Evolutionary conservation across 2,329 filamentous ascomycete species (phyloP).

Genomic region (Penicillium sp.): DNA sequence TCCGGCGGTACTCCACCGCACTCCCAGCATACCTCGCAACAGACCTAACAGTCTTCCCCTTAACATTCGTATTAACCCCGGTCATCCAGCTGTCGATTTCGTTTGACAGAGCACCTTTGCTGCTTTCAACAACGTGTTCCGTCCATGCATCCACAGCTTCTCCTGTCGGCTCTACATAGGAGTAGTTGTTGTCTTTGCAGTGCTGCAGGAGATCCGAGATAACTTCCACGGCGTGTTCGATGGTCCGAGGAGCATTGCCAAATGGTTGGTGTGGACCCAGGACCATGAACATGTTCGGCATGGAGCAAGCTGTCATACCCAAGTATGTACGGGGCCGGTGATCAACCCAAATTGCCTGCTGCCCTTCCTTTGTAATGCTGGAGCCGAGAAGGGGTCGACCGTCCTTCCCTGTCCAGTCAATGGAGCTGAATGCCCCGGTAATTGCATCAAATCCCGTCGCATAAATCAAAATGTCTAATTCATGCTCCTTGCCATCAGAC

Average conservation of each 20-base stretch:
- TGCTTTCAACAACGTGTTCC: constrained; percentile 48
- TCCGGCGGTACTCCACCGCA: constrained; percentile 43
- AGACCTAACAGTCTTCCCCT: constrained; percentile 44
- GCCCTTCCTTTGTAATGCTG: constrained; percentile 20
- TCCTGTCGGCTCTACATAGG: constrained; percentile 40
- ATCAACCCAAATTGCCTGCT: constrained; percentile 20
- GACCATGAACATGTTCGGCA: constrained; percentile 53
- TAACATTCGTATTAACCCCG: constrained; percentile 52
- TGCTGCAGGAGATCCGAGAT: constrained; percentile 37
- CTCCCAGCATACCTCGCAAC: constrained; percentile 49
- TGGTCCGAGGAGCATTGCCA: constrained; percentile 32
- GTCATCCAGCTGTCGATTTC: constrained; percentile 56
- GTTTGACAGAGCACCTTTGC: constrained; percentile 45
- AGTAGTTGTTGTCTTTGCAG: constrained; percentile 20
- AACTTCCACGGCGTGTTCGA: constrained; percentile 38
- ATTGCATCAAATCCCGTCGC: constrained; percentile 48
- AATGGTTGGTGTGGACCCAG: constrained; percentile 54
- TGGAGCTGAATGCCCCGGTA: constrained; percentile 40
- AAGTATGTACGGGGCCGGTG: constrained; percentile 40
- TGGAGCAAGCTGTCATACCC: constrained; percentile 43
- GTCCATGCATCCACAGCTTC: constrained; percentile 45
- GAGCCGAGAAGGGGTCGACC: constrained; percentile 28
- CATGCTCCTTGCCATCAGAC: constrained; percentile 35
- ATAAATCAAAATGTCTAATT: constrained; percentile 45
- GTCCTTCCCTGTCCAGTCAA: constrained; percentile 40